These are phyloP conservation scores for Phlebiopsis flavidoalba DNA, from an alignment of 768 basidiomycete genomes.

Conservation along the genomic window DNA sequence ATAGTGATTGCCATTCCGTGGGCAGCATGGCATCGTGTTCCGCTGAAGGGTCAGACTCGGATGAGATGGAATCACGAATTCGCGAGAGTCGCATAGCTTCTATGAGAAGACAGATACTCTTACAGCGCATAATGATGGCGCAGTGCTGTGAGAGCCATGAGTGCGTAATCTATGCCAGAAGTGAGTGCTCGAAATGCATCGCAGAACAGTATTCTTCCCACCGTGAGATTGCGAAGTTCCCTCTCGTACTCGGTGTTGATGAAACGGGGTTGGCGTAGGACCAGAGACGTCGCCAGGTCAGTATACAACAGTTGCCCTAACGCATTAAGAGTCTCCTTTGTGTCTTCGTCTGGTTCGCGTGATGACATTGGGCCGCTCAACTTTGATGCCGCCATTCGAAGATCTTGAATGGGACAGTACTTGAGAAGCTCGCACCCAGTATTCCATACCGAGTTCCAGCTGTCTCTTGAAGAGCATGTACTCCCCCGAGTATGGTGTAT, in stretches of 20 bases:
- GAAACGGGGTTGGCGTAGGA: conserved; percentile 13
- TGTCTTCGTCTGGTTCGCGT: conserved; percentile 10
- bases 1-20: conserved; percentile 14
- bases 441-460: conserved; percentile 16
- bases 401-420: conserved; percentile 9
- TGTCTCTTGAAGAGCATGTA: conserved; percentile 17
- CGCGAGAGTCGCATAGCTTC: conserved; percentile 9
- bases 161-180: not conserved
- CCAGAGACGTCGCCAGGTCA: conserved; percentile 17
- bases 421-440: conserved; percentile 15
- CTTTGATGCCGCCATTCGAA: conserved; percentile 8
- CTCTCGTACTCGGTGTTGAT: conserved; percentile 17
- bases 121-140: conserved; percentile 3
- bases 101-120: conserved; percentile 3
- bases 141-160: conserved; percentile 6
- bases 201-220: conserved; percentile 3
- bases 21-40: not conserved
- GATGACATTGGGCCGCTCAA: not conserved
- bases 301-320: conserved; percentile 21
- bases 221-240: conserved; percentile 13
- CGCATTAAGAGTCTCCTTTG: conserved; percentile 17
- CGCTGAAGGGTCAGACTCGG: not conserved
- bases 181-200: not conserved
- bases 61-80: not conserved
- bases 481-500: conserved; percentile 17